Evolutionary conservation across 495 filamentous ascomycete species (phyloP), one percentile per base, ranked within the genome.

Genomic region (Friedmanniomyces simplex): DNA sequence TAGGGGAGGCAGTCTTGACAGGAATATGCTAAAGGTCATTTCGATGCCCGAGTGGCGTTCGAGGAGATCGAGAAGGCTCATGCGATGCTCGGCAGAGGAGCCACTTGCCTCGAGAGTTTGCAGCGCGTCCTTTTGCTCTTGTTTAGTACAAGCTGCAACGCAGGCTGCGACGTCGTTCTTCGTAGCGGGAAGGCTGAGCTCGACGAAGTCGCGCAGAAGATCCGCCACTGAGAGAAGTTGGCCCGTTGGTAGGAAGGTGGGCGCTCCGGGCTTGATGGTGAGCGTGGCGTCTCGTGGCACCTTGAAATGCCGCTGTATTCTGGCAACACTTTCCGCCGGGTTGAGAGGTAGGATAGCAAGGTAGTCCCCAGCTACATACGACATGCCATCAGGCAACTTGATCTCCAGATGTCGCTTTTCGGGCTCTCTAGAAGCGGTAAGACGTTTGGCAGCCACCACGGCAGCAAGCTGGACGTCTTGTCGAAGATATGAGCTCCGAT

Each of bases 321-420:
- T 73, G 24, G 73, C 69, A 32, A 89, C 76, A 14, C 70, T 80
- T 30, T 76, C 71, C 54, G 71, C 72, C 5, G 82, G 79, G 63
- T 89, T 90, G 16, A 86, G 71, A 0, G 87, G 86, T 1, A 88
- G 70, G 11, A 89, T 75, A 1, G 85, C 83, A 0, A 91, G 77
- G 64, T 91, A 89, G 62, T 91, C 87, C 41, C 87, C 87, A 18
- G 82, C 77, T 39, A 75, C 73, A 67, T 90, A 91, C 5, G 75
- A 74, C 74, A 83, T 79, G 32, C 79, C 84, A 6, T 70, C 73
- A 0, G 86, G 86, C 0, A 91, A 71, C 48, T 79, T 72, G 54
- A 91, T 76, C 54, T 82, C 79, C 26, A 90, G 68, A 63, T 87
- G 78, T 32, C 78, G 77, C 72, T 88, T 88, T 28, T 73, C 68